Base-by-base conservation (phyloP, 441 rosid species). In the Mallotus japonicus region DNA sequence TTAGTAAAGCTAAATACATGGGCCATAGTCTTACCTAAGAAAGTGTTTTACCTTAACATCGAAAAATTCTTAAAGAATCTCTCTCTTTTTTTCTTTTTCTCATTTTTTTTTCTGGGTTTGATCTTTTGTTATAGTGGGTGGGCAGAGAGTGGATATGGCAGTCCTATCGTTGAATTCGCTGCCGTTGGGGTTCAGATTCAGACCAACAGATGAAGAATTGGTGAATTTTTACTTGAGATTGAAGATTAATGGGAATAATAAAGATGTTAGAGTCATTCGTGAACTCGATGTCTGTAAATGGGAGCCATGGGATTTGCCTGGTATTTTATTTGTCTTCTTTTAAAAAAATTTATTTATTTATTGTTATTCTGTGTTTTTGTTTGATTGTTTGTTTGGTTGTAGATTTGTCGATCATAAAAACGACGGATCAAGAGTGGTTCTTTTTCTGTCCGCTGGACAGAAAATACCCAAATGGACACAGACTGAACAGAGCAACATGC, bases 301-400 rank as follows among this genome's bases (percentile, higher is more conserved):
- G 76, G 98, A 92, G 84, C 98, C 97, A 1, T 90, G 95, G 95
- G 98, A 92, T 76, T 85, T 92, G 58, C 98, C 97, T 67, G 90
- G 95, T 88, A 78, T 28, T 28, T 28, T 28, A 28, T 28, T 28
- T 28, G 1, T 28, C 32, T 1, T 28, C 32, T 28, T 28, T 28
- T 28, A 28, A 28, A 28, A 2, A 28, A 28, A 28, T 9, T 15
- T 12, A 10, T 1, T 37, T n/a, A 12, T 15, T 53, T 44, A 28
- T 34, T n/a, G 57, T 47, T 19, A 34, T 34, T 11, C 14, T 10
- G 22, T 40, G 53, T 15, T 54, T 62, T 73, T 54, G 62, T 28
- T 40, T 34, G 40, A 32, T 51, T 37, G n/a, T 46, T 62, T 14
- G 61, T 51, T 49, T 1, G 16, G 42, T 28, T 16, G 80, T 50